Evolutionary conservation across 345 rosid species (phyloP).

Genomic region (Aethionema arabicum): DNA sequence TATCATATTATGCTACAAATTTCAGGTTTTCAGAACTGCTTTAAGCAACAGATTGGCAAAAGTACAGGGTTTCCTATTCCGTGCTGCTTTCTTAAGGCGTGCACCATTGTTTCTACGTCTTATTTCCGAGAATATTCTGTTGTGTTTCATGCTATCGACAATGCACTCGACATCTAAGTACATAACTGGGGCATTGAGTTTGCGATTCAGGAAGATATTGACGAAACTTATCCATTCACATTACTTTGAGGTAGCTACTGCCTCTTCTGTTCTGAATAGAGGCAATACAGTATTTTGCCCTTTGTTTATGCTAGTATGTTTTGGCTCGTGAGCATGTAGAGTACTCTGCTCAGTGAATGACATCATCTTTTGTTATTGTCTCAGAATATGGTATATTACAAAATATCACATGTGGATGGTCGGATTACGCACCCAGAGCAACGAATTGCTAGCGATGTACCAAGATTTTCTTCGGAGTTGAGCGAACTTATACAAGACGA

Average conservation of each 20-base stretch:
- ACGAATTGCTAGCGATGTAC: constrained; percentile 93
- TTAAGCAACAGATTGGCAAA: constrained; percentile 94
- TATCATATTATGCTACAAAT: constrained; percentile 12
- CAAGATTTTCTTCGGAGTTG: constrained; percentile 91
- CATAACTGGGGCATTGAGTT: constrained; percentile 80
- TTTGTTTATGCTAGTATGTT: constrained; percentile 15
- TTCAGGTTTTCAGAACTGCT: constrained; percentile 83
- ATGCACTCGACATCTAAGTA: constrained; percentile 86
- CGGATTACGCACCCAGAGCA: constrained; percentile 93
- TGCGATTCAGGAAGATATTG: constrained; percentile 87
- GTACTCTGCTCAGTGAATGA: constrained; percentile 4
- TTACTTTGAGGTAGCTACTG: constrained; percentile 74
- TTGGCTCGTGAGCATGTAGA: constrained; percentile 14
- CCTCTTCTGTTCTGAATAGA: constrained; percentile 8
- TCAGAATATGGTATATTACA: constrained; percentile 99
- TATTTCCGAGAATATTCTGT: constrained; percentile 83
- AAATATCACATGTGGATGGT: constrained; percentile 93
- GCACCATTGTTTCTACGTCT: constrained; percentile 79
- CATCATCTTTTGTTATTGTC: constrained; percentile 28
- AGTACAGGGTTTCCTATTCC: constrained; percentile 97
- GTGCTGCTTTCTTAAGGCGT: constrained; percentile 91
- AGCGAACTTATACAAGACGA: constrained; percentile 94
- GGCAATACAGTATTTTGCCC: neutral
- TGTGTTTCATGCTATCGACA: constrained; percentile 85
- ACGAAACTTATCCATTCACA: constrained; percentile 81